Evolutionary conservation across 2,329 filamentous ascomycete genomes (phyloP), one percentile per base, ranked within the genome.

Genomic region (Alternaria tenuissima): DNA sequence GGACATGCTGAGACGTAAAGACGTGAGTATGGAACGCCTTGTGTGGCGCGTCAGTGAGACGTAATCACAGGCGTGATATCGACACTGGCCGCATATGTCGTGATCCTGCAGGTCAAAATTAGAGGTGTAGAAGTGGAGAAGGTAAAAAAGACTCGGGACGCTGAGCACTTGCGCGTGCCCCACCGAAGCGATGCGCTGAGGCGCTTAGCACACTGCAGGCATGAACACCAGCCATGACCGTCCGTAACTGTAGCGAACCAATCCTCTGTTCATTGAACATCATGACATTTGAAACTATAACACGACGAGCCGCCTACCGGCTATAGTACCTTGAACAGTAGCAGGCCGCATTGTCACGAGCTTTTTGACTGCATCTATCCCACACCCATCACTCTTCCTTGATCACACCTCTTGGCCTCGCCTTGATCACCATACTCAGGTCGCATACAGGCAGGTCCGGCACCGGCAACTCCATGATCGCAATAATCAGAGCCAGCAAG

Each of bases 11-110:
- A 74, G 81, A 55, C 73, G 77, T 49, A 82, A 80, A 61, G 78
- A 81, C 44, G 78, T 78, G 26, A 83, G 81, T 61, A 81, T 80
- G 22, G 80, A 82, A 72, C 76, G 80, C 41, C 62, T 84, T 58
- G 79, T 83, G 0, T 79, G 78, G 75, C 68, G 67, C 42, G 64
- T 79, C 26, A 68, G 73, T 32, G 47, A 59, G 11, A 39, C 26
- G 11, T 52, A 51, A 2, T 51, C 36, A 12, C 20, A 22, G 7
- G 12, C 2, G 12, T 12, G 7, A 26, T 7, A 47, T 30, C 16
- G 3, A 18, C 7, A 26, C 4, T 28, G 26, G 42, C 1, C 7
- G n/a, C 11, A 28, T 32, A 6, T 16, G 1, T 8, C 18, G n/a
- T 47, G 28, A 8, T 32, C 6, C n/a, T 32, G 28, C 32, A 20